Evolutionary conservation across 2,329 filamentous ascomycete genomes (phyloP), one percentile per base, ranked within the genome.

Genomic region (Alternaria novae-zelandiae): DNA sequence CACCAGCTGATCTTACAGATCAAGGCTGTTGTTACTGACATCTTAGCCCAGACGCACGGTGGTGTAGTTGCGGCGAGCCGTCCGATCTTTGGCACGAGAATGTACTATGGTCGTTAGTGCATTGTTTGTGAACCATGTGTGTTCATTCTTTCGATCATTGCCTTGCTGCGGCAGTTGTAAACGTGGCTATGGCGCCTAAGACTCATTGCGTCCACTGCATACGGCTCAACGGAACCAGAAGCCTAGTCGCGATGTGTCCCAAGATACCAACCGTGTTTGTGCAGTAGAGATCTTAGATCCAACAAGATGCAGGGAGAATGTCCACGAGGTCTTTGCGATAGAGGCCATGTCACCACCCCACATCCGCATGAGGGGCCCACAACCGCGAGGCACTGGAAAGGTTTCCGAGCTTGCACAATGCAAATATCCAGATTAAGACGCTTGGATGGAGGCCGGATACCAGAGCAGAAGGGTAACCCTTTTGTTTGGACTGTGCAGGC

Each of bases 281-380:
- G 46, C 46, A 51, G 46, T 41, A 43, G 46, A 58, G 46, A 57
- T 32, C 23, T 43, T 44, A 13, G 53, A 56, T 57, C 50, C 58
- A 46, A 36, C 50, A 61, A 17, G 32, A 61, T 41, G 58, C 64
- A 58, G 59, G 59, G 63, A 41, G 36, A n/a, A 32, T 30, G 41
- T 28, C 47, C 41, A 53, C 53, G 41, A 63, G 51, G 43, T 25
- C 50, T 57, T 26, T 50, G 49, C 46, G 57, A 57, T 53, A 54
- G 53, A 30, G 25, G 50, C 26, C 21, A 32, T 45, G 43, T 26
- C 32, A 32, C 36, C 28, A 62, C 53, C 65, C 66, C 63, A 66
- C 60, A 68, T 63, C 7, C 15, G 23, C 43, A 25, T 36, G 46
- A 46, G 41, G 36, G 54, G 45, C 47, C 54, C 57, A 46, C 60